These are phyloP conservation scores for Psilocybe tampanensis DNA, from an alignment of 768 basidiomycete genomes.

Conservation along the genomic window DNA sequence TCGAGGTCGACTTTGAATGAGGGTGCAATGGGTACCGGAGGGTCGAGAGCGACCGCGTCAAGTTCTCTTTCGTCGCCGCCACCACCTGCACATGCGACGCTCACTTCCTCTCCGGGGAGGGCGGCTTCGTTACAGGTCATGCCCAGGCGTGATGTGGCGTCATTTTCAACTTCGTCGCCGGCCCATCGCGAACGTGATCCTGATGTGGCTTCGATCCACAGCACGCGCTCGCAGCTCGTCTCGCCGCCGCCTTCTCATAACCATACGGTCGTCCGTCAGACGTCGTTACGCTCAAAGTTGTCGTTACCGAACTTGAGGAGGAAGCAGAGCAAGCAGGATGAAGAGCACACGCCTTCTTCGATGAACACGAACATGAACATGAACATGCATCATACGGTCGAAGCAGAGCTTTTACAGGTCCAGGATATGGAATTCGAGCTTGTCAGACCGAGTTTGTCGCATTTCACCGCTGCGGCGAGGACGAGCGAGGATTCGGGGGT, in stretches of 20 bases:
- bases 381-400: neutral
- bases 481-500: slow-evolving; percentile 58
- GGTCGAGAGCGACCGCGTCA: no score
- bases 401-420: slow-evolving; percentile 68
- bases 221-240: slow-evolving; percentile 34
- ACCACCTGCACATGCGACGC: neutral
- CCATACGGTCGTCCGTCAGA: slow-evolving; percentile 31
- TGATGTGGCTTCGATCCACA: slow-evolving; percentile 30
- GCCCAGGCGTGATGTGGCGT: neutral
- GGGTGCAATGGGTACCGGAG: neutral
- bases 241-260: slow-evolving; percentile 47
- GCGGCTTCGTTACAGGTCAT: slow-evolving; percentile 1
- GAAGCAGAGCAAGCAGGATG: slow-evolving; percentile 40
- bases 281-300: slow-evolving; percentile 60
- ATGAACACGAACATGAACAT: neutral
- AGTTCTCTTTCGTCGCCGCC: neutral
- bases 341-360: slow-evolving; percentile 11
- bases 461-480: slow-evolving; percentile 35
- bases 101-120: neutral
- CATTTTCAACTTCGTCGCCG: neutral
- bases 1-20: slow-evolving; percentile 31
- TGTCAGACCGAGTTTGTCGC: slow-evolving; percentile 59
- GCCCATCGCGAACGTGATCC: slow-evolving; percentile 7
- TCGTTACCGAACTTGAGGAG: slow-evolving; percentile 68
- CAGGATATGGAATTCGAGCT: slow-evolving; percentile 85